phyloP scores from a whole-genome alignment of 768 basidiomycete genomes.

The Tylopilus rubrobrunneus region DNA sequence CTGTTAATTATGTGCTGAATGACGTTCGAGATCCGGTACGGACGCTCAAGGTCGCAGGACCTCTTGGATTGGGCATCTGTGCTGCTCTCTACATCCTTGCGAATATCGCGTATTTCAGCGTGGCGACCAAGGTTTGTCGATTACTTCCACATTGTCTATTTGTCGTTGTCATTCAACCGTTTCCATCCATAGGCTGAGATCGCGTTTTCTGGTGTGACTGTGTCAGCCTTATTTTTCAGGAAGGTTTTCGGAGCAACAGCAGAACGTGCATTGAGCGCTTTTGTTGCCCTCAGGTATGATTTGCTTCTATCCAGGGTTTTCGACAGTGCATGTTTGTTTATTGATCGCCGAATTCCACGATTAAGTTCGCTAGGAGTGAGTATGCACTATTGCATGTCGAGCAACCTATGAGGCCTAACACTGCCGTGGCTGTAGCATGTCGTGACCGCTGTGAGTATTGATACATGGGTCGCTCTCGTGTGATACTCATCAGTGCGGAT shows the following conservation, averaged over 20 bases:
- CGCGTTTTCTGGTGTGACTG: constrained; percentile 44
- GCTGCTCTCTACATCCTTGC: too few relatives aligned
- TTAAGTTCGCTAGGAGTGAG: constrained; percentile 34
- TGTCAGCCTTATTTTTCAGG: constrained; percentile 46
- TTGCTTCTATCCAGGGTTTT: background rate
- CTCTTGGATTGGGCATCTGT: too few relatives aligned
- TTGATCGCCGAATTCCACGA: background rate
- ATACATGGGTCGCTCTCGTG: background rate
- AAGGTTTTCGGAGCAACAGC: constrained; percentile 54
- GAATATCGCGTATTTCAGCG: too few relatives aligned
- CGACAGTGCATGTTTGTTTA: background rate
- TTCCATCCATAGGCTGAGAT: constrained; percentile 24
- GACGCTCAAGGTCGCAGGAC: too few relatives aligned
- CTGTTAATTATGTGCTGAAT: too few relatives aligned
- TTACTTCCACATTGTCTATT: too few relatives aligned
- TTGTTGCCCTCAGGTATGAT: constrained; percentile 39
- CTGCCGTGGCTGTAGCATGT: constrained; percentile 21
- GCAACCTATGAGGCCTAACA: too few relatives aligned
- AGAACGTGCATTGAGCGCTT: constrained; percentile 48
- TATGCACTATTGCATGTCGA: background rate
- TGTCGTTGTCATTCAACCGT: too few relatives aligned
- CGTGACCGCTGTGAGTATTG: constrained; percentile 24
- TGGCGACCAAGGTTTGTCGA: too few relatives aligned
- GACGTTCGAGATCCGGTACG: too few relatives aligned
- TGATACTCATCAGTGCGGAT: background rate